Conservation (phyloP, 805 yeast species). For the Sporopachydermia lactativora region DNA sequence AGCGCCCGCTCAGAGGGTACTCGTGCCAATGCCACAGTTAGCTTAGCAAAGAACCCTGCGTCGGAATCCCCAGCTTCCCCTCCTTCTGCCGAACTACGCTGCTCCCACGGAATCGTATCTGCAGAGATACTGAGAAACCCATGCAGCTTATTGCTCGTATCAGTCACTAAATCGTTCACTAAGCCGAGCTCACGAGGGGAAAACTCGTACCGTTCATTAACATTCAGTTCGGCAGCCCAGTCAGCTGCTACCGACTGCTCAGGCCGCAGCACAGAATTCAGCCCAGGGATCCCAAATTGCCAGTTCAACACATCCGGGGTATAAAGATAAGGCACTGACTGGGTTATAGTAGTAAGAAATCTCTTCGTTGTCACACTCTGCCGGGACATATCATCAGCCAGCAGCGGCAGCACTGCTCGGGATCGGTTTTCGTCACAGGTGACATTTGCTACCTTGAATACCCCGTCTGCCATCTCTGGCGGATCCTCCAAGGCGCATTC, state of each 20-base stretch:
- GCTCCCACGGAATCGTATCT: constrained; percentile 12
- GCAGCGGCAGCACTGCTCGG: constrained; percentile 38
- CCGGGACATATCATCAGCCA: constrained; percentile 39
- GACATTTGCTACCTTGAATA: constrained; percentile 13
- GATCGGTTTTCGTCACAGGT: constrained; percentile 24
- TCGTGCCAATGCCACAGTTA: too few relatives aligned
- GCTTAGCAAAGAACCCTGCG: background rate
- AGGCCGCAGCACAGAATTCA: constrained; percentile 10
- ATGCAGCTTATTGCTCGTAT: constrained; percentile 12
- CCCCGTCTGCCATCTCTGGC: constrained; percentile 4
- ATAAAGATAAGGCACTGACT: constrained; percentile 43
- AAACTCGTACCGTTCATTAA: constrained; percentile 35
- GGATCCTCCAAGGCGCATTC: constrained; percentile 28
- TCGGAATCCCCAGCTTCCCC: constrained; percentile 14
- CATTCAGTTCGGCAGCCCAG: constrained; percentile 35
- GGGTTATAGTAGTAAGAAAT: constrained; percentile 16
- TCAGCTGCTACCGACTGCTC: constrained; percentile 12
- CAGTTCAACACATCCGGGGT: constrained; percentile 33
- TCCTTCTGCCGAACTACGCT: constrained; percentile 8
- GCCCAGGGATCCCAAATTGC: constrained; percentile 19
- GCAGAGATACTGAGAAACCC: constrained; percentile 8
- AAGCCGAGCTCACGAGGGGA: constrained; percentile 22
- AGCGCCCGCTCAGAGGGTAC: too few relatives aligned
- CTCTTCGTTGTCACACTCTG: constrained; percentile 29
- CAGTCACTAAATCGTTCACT: constrained; percentile 19